A percentile compares a stretch with the other conserved stretches of the same genome.
Conservation (phyloP, 805 yeast genomes). For the Groenewaldozyma salmanticensis region DNA sequence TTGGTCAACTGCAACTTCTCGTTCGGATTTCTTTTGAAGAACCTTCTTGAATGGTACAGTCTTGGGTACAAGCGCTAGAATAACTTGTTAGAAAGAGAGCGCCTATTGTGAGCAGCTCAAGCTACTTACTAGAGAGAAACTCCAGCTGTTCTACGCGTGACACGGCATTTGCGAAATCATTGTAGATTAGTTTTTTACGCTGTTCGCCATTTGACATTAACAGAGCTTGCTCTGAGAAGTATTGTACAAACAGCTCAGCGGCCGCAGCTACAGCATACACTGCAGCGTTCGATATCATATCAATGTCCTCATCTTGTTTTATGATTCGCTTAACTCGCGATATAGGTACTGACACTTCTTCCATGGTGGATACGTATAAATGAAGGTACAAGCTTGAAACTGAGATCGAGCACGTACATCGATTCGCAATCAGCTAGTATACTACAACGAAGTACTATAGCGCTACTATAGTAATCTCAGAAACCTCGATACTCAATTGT, state of each 20-base stretch:
- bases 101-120: no score
- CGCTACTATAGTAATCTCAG: no score
- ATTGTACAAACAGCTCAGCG: slow-evolving; percentile 62
- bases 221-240: slow-evolving; percentile 62
- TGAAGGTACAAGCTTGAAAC: no score
- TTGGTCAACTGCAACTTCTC: slow-evolving; percentile 4
- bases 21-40: slow-evolving; percentile 4
- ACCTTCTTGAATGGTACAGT: slow-evolving; percentile 19
- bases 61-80: slow-evolving; percentile 46
- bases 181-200: slow-evolving; percentile 59
- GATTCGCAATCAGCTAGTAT: no score
- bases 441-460: no score
- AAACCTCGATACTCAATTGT: no score
- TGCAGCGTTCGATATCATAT: slow-evolving; percentile 57
- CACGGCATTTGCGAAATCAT: slow-evolving; percentile 61
- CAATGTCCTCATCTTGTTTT: slow-evolving; percentile 66
- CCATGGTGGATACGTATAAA: no score
- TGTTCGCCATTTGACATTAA: slow-evolving; percentile 53
- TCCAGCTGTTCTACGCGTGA: slow-evolving; percentile 46
- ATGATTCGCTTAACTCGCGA: slow-evolving; percentile 62
- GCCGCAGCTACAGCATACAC: slow-evolving; percentile 72
- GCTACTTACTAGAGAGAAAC: slow-evolving; percentile 36
- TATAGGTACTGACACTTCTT: no score
- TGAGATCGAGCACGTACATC: no score
- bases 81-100: no score